Evolutionary conservation across 768 basidiomycete species (phyloP), one percentile per base, ranked within the genome.

Genomic region (Pulveroboletus sp.): DNA sequence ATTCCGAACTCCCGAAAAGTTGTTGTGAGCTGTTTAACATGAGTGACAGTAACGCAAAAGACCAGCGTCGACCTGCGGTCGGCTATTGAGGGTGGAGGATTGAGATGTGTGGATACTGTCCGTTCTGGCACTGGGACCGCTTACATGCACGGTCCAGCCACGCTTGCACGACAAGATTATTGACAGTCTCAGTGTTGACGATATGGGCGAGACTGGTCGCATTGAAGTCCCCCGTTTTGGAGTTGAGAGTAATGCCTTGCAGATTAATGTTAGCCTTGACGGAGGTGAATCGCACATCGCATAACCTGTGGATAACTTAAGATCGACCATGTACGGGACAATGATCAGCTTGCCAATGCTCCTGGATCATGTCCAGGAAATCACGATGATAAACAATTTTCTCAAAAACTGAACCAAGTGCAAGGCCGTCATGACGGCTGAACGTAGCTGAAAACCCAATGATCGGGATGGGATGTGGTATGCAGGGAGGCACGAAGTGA

Each of bases 401-500:
- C 61, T 96, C 82, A 60, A 95, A 98, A 2, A 96, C 85, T 3
- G 86, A 84, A 6, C 90, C 85, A 4, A 98, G 78, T 2, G 93
- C 89, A 2, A 94, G 73, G 5, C 92, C 89, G 57, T 98, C 95
- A 56, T 94, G 89, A 24, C 95, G 79, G 55, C 83, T 85, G 71
- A 96, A 96, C 0, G 95, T 98, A 2, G 95, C 95, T 46, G 92
- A 93, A 64, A 98, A 96, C 0, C 94, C 95, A 38, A 98, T 76
- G 43, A 96, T 83, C 3, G 94, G 92, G 23, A 94, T 80, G 36
- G 71, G 70, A 59, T 81, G 73, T 12, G 65, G 63, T 32, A 71
- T 64, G 37, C 49, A 50, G 22, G 72, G 73, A 37, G 73, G 63
- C n/a, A 62, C 45, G 45, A 74, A 64, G 39, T 67, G 51, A 39